phyloP scores from a whole-genome alignment of 2,329 filamentous ascomycete genomes.

The Geoglossum cookeanum region DNA sequence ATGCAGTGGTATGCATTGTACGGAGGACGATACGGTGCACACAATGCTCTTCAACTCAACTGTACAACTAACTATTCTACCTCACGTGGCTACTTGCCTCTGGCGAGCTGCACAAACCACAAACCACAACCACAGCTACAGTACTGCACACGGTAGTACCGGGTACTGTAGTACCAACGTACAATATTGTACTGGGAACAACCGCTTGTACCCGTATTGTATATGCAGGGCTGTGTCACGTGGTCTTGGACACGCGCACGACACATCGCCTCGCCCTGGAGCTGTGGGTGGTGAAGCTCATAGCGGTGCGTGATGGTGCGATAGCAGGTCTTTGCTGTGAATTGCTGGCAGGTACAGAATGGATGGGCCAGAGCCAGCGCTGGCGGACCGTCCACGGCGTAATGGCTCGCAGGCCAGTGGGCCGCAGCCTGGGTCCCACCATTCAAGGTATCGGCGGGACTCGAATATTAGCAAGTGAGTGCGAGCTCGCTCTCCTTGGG shows the following conservation, averaged over 20 bases:
- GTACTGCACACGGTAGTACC: too few relatives aligned
- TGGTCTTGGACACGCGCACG: background rate
- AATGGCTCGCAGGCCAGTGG: background rate
- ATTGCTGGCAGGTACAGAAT: background rate
- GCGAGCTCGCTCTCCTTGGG: background rate
- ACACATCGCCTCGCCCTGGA: background rate
- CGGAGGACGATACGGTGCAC: too few relatives aligned
- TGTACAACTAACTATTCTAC: too few relatives aligned
- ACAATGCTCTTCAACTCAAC: too few relatives aligned
- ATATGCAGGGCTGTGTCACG: background rate
- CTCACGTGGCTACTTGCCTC: too few relatives aligned
- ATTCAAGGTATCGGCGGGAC: constrained; percentile 35
- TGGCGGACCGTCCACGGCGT: background rate
- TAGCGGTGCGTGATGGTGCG: background rate
- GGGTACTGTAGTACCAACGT: too few relatives aligned
- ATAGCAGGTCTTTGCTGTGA: background rate
- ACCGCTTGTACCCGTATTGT: too few relatives aligned
- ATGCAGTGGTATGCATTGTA: too few relatives aligned
- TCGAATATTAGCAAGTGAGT: constrained; percentile 49
- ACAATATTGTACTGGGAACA: too few relatives aligned
- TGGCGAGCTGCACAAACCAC: too few relatives aligned
- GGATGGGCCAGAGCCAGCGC: background rate
- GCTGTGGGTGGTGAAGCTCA: too few relatives aligned
- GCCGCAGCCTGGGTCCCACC: background rate
- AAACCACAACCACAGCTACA: too few relatives aligned